Evolutionary conservation across 257 asterid species (phyloP), one percentile per base, ranked within the genome.

Genomic region (Solanum virginianum): DNA sequence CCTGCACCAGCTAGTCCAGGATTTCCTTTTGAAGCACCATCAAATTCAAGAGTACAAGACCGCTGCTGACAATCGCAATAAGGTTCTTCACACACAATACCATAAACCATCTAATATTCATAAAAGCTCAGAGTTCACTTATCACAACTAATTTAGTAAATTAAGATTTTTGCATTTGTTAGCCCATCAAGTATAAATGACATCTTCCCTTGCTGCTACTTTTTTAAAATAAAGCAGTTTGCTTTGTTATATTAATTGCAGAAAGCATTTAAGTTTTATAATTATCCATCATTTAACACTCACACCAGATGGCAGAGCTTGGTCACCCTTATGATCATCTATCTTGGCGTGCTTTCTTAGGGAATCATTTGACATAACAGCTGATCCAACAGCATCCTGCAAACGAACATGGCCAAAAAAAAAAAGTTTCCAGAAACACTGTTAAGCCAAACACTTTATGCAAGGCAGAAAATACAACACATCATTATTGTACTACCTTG

Each of bases 1-100:
- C 92, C 93, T 15, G 93, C 93, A 60, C 90, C 93, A 36, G 93
- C 93, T 85, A 45, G 92, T 68, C 93, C 92, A 29, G 93, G 93
- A 62, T 91, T 91, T 68, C 92, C 92, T 82, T 91, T 91, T 57
- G 93, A 89, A 85, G 93, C 91, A 14, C 93, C 93, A 84, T 91
- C 92, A 83, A 91, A 91, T 80, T 91, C 91, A 39, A 91, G 57
- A 88, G 83, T 81, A 86, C 92, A 89, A 4, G 91, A 89, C 55
- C 49, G 56, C 89, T 88, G 87, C 84, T 43, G 41, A 75, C 29
- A 57, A 83, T 66, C 43, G 54, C 68, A 85, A 60, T 60, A 49
- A 77, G 77, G 70, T 63, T 22, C 84, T 24, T 82, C 51, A n/a
- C 63, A 63, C 22, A 24, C 26, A 66, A 41, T 60, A 49, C 41